Conservation (phyloP, 164 flowering plant species). For the Magnolia sinica region DNA sequence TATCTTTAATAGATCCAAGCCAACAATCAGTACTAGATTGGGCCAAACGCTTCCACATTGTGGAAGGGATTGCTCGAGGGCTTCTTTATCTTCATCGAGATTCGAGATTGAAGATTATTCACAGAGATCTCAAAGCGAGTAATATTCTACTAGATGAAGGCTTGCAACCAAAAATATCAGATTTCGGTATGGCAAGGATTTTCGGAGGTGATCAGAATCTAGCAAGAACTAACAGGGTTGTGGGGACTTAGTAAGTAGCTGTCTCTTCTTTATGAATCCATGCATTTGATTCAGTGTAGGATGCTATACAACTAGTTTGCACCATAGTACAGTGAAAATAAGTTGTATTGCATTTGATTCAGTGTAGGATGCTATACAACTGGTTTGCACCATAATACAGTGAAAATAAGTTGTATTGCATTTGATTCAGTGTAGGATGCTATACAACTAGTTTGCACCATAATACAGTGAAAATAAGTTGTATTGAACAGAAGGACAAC, state of each 20-base stretch:
- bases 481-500: no score
- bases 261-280: not conserved
- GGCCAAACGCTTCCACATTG: conserved; percentile 26
- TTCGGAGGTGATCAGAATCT: conserved; percentile 27
- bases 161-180: conserved; percentile 47
- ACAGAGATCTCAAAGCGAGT: conserved; percentile 56
- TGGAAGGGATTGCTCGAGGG: conserved; percentile 51
- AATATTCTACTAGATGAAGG: conserved; percentile 46
- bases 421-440: no score
- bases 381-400: no score
- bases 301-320: no score
- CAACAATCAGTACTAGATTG: conserved; percentile 17
- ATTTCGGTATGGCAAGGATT: conserved; percentile 53
- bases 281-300: no score
- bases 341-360: no score
- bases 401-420: no score
- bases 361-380: no score
- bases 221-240: conserved; percentile 23
- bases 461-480: no score
- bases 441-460: no score
- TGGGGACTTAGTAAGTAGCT: conserved; percentile 40
- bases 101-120: conserved; percentile 46
- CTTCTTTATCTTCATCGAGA: conserved; percentile 60
- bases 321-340: no score
- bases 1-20: conserved; percentile 23